Base-by-base conservation (phyloP, 495 filamentous ascomycete genomes). In the Lepraria neglecta region DNA sequence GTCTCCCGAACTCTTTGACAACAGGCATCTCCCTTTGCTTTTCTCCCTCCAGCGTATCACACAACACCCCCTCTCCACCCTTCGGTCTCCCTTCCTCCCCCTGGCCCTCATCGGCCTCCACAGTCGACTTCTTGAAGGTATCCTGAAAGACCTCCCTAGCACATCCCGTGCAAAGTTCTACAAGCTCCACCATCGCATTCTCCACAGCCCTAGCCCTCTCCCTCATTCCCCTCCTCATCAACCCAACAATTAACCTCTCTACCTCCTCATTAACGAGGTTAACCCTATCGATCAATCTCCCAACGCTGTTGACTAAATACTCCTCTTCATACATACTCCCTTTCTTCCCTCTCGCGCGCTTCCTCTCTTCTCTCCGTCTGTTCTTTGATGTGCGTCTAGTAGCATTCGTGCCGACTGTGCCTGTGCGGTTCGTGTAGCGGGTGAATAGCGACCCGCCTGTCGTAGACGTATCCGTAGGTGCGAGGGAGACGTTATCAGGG, bases 301-400 rank as follows among this genome's bases (percentile, higher is more conserved):
- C 78, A 40, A 96, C 84, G 64, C 85, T 90, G 67, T 89, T 92
- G 48, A 96, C 84, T 12, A 98, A 79, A 71, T 98, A 97, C 73
- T 97, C 94, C 71, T 97, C 94, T 68, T 98, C 94, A 70, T 97
- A 98, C 5, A 98, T 87, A 46, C 87, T 96, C 17, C 94, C 94
- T 78, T 97, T 96, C 72, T 95, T 90, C 15, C 94, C 94, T 30
- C 89, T 80, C 0, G 94, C 94, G 7, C 91, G 82, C 82, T 98
- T 98, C 67, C 95, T 85, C 78, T 98, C 94, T 71, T 97, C 94
- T 17, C 89, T 77, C 17, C 84, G 78, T 17, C 90, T 81, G 62
- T 92, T 96, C 77, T 90, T 91, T 55, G 84, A 87, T 33, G 90
- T 95, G 52, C 85, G 84, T 11, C 90, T 80, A 21, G 87, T 87